phyloP scores from a whole-genome alignment of 139 green algal species.

The Chlorella sorokiniana region DNA sequence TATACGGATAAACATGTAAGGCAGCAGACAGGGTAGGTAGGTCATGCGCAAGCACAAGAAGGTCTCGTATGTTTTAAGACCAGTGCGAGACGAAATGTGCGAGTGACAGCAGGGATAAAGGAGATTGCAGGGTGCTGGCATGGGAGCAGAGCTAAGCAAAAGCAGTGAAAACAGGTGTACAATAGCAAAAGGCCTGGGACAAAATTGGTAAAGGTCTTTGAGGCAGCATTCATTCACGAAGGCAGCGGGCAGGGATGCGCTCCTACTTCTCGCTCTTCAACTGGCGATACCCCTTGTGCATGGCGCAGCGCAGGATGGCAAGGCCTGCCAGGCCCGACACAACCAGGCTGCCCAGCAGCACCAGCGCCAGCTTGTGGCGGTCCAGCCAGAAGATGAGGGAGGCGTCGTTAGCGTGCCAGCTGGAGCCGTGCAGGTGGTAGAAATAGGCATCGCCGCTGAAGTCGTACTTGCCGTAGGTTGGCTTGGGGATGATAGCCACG shows the following conservation, averaged over 20 bases:
- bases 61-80: too few relatives aligned
- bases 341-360: slow-evolving; percentile 3
- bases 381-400: slow-evolving; percentile 55
- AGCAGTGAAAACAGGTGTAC: too few relatives aligned
- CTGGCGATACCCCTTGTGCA: background rate
- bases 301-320: background rate
- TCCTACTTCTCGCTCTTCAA: slow-evolving; percentile 18
- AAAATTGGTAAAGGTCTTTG: too few relatives aligned
- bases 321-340: background rate
- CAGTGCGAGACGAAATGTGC: too few relatives aligned
- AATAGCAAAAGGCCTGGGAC: too few relatives aligned
- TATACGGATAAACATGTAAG: too few relatives aligned
- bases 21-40: too few relatives aligned
- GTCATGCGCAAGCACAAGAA: too few relatives aligned
- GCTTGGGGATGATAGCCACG: slow-evolving; percentile 46
- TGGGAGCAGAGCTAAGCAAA: too few relatives aligned
- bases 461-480: slow-evolving; percentile 62
- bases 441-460: slow-evolving; percentile 37
- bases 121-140: too few relatives aligned
- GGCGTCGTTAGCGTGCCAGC: slow-evolving; percentile 62
- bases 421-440: slow-evolving; percentile 55
- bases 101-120: too few relatives aligned
- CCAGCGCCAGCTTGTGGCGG: slow-evolving; percentile 38
- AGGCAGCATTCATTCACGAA: too few relatives aligned
- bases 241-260: background rate